phyloP scores from a whole-genome alignment of 257 asterid species.

The Hygrophila difformis region DNA sequence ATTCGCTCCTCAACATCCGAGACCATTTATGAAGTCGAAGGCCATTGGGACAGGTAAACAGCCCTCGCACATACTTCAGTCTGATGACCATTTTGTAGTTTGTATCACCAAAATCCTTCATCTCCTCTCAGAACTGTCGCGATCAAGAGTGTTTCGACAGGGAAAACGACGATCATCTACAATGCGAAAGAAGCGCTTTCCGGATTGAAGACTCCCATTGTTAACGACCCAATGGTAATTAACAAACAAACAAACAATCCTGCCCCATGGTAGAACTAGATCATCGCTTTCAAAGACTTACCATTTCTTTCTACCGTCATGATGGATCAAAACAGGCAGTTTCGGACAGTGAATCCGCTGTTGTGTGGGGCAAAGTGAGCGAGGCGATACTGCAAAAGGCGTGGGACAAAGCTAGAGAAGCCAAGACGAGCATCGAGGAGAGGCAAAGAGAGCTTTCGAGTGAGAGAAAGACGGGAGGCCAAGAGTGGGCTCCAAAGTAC shows the following conservation, averaged over 20 bases:
- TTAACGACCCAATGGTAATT: conserved; percentile 62
- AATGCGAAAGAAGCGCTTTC: conserved; percentile 53
- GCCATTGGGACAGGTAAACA: conserved; percentile 97
- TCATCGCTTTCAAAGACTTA: too few relatives aligned
- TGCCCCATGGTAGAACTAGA: not conserved
- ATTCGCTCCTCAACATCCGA: conserved; percentile 37
- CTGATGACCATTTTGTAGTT: too few relatives aligned
- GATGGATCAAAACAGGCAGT: conserved; percentile 30
- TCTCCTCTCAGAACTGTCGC: conserved; percentile 53
- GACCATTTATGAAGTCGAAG: conserved; percentile 47
- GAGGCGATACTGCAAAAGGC: conserved; percentile 37
- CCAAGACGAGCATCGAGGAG: conserved; percentile 50
- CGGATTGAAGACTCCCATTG: conserved; percentile 48
- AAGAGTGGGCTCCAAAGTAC: conserved; percentile 54
- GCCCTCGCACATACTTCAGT: too few relatives aligned
- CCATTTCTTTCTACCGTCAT: not conserved
- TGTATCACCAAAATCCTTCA: too few relatives aligned
- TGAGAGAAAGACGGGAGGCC: conserved; percentile 30
- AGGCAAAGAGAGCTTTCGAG: conserved; percentile 48
- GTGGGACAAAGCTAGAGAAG: conserved; percentile 68
- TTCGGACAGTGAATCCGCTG: conserved; percentile 41
- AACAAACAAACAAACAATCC: not conserved
- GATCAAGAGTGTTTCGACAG: conserved; percentile 36
- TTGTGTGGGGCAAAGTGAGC: conserved; percentile 67
- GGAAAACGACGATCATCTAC: conserved; percentile 43